Base-by-base conservation (phyloP, 257 asterid genomes). In the Plantago major region DNA sequence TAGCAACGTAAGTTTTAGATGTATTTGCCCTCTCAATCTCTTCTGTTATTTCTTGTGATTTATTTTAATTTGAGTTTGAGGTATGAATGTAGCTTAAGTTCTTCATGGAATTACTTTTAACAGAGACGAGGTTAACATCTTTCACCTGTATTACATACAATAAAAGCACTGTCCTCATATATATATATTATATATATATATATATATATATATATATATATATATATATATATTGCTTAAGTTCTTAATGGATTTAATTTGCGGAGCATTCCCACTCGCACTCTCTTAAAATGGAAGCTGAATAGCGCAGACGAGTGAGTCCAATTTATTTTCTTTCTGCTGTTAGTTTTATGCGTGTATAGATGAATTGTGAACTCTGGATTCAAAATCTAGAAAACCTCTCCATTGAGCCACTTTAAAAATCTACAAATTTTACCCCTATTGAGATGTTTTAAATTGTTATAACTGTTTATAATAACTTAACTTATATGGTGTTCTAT, bases 1-100 rank as follows among this genome's bases (percentile, higher is more conserved):
- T 47, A 71, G 64, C 81, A 74, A 84, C 58, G 99, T 93, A 78
- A 85, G 89, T 73, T 72, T 62, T 69, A 46, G 28, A 60, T 55
- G 22, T 42, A 51, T 68, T 67, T 59, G 54, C 67, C 53, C 67
- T n/a, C 15, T 59, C 69, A 40, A 59, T 58, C 37, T 72, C 15
- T 67, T 53, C 62, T 69, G 54, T 42, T 42, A 60, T 60, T 9
- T 67, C 66, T 63, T 73, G 42, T 46, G 12, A 42, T 50, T 40
- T 67, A 18, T 54, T 46, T 53, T 68, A 46, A 22, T 46, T 63
- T 46, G n/a, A 64, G 60, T 48, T 71, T 68, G 62, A 56, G 46
- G 40, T 22, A 18, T 54, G 13, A 42, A 42, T 48, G 54, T 43
- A 54, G 43, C 59, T 47, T 54, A 74, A 22, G 69, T 52, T 77